These are phyloP conservation scores for Penicillium sp. DNA, from an alignment of 2,329 filamentous ascomycete genomes.

Conservation along the genomic window DNA sequence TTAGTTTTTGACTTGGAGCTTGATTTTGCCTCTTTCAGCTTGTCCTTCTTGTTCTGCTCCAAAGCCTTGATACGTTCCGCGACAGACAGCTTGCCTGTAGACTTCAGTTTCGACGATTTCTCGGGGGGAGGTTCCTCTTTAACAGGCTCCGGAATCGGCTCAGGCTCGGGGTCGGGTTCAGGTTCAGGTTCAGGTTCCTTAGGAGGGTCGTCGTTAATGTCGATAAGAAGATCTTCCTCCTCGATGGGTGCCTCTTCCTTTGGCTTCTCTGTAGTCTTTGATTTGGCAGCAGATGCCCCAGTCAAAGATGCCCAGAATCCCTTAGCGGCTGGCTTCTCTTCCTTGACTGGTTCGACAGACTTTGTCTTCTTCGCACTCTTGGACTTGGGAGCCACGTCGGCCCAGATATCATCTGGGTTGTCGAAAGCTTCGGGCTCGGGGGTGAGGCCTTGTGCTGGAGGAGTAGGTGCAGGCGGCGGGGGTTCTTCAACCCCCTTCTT, in stretches of 20 bases:
- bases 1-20: background rate
- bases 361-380: constrained; percentile 39
- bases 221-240: constrained; percentile 39
- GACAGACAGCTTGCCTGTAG: constrained; percentile 50
- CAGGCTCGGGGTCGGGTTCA: constrained; percentile 35
- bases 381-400: constrained; percentile 39
- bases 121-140: constrained; percentile 31
- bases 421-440: constrained; percentile 39
- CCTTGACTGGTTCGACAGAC: constrained; percentile 26
- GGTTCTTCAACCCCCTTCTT: constrained; percentile 51
- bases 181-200: constrained; percentile 34
- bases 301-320: constrained; percentile 51
- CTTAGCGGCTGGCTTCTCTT: constrained; percentile 43
- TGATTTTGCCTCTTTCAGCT: constrained; percentile 31
- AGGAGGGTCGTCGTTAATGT: constrained; percentile 40
- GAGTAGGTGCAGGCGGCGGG: constrained; percentile 52
- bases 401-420: constrained; percentile 44
- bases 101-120: constrained; percentile 46
- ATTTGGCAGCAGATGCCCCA: constrained; percentile 41
- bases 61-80: constrained; percentile 57
- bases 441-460: constrained; percentile 48
- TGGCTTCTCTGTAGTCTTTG: constrained; percentile 46
- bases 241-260: constrained; percentile 21
- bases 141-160: constrained; percentile 30
- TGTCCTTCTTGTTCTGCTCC: constrained; percentile 45